A percentile compares a stretch with the other conserved stretches of the same genome.
Evolutionary conservation across 2,329 filamentous ascomycete genomes (phyloP).

Genomic region (Verticillium alfalfae): DNA sequence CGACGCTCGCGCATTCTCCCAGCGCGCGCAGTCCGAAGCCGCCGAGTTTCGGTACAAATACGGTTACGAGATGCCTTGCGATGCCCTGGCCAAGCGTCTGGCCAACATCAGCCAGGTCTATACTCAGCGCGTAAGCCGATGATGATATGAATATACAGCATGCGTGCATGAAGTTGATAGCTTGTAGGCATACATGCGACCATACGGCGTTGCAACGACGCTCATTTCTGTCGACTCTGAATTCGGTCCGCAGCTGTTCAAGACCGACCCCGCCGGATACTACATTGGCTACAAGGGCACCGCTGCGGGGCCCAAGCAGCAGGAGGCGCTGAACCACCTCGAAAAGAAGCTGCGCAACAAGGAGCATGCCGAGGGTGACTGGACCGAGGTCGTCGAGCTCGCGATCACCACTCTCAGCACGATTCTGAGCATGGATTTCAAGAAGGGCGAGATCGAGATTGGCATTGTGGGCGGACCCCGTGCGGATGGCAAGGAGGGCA

Average conservation of each 20-base stretch:
- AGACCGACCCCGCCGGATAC: constrained; percentile 97
- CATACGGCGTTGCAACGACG: constrained; percentile 91
- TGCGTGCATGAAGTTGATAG: constrained; percentile 15
- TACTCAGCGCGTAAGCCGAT: constrained; percentile 73
- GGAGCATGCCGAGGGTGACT: constrained; percentile 83
- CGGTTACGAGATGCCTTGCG: constrained; percentile 99
- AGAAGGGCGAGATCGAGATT: constrained; percentile 98
- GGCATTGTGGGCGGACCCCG: constrained; percentile 90
- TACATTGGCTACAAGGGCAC: constrained; percentile 98
- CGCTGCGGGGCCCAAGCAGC: constrained; percentile 93
- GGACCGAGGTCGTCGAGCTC: constrained; percentile 97
- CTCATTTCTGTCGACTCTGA: constrained; percentile 92
- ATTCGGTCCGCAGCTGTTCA: constrained; percentile 90
- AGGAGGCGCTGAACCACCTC: constrained; percentile 95
- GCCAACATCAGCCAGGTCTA: constrained; percentile 99
- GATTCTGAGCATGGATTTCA: constrained; percentile 97
- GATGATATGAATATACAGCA: background rate
- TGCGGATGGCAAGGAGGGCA: constrained; percentile 76
- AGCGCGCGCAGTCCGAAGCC: constrained; percentile 89
- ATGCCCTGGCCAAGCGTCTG: constrained; percentile 91
- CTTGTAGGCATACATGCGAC: constrained; percentile 84
- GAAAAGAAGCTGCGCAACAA: constrained; percentile 99
- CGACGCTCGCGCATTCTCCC: constrained; percentile 88
- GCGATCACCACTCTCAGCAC: constrained; percentile 94
- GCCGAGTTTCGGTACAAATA: constrained; percentile 98